phyloP scores from a whole-genome alignment of 129 eudicot species.

The Flaveria linearis region DNA sequence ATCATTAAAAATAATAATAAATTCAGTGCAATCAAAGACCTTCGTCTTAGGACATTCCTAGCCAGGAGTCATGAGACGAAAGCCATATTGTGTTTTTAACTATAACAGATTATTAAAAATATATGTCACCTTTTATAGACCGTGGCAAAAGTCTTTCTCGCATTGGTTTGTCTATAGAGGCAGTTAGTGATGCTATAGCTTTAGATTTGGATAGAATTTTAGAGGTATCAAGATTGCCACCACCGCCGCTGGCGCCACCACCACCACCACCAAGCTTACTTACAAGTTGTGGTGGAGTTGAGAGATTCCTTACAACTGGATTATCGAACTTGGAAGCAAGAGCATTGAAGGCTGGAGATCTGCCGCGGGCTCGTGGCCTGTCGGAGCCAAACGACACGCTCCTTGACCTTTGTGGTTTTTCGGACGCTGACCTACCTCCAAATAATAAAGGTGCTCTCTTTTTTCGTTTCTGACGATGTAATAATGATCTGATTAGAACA shows the following conservation, averaged over 20 bases:
- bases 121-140: slow-evolving; percentile 56
- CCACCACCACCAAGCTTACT: slow-evolving; percentile 36
- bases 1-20: too few relatives aligned
- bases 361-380: slow-evolving; percentile 78
- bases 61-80: too few relatives aligned
- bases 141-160: slow-evolving; percentile 59
- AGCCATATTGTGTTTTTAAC: too few relatives aligned
- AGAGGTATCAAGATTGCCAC: slow-evolving; percentile 47
- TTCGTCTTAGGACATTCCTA: too few relatives aligned
- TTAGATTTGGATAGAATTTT: slow-evolving; percentile 48
- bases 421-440: slow-evolving; percentile 83
- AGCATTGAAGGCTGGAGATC: slow-evolving; percentile 91
- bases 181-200: slow-evolving; percentile 62
- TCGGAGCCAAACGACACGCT: slow-evolving; percentile 75
- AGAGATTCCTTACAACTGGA: slow-evolving; percentile 60
- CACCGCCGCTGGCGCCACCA: not conserved
- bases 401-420: slow-evolving; percentile 89
- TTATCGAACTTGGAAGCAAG: slow-evolving; percentile 83
- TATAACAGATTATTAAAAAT: not conserved
- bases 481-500: not conserved
- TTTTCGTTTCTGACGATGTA: slow-evolving; percentile 63
- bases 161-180: slow-evolving; percentile 58
- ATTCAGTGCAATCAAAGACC: too few relatives aligned
- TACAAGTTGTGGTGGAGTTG: slow-evolving; percentile 76
- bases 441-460: slow-evolving; percentile 60